phyloP scores from a whole-genome alignment of 2,329 filamentous ascomycete species.

The Colletotrichum tamarilloi region DNA sequence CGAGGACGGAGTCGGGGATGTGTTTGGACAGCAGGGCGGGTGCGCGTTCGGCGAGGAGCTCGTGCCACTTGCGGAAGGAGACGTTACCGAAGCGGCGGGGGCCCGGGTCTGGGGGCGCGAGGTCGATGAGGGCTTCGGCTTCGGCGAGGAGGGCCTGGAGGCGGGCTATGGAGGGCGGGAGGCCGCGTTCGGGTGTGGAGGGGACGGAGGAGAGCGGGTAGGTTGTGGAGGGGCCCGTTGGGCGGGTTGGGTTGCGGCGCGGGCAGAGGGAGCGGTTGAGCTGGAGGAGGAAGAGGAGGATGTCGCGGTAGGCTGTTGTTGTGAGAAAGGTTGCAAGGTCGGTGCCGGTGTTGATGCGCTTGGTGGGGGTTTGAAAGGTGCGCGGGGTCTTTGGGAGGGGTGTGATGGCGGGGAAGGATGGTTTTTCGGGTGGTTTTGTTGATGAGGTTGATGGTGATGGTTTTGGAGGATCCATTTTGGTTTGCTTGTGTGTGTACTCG shows the following conservation, averaged over 20 bases:
- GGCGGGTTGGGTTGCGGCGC: constrained; percentile 56
- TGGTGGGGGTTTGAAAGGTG: constrained; percentile 75
- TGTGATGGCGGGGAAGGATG: constrained; percentile 47
- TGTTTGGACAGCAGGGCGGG: constrained; percentile 60
- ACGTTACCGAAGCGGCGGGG: constrained; percentile 92
- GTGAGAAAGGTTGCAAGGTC: constrained; percentile 86
- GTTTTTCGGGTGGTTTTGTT: not conserved
- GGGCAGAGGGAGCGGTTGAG: constrained; percentile 90
- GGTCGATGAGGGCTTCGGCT: constrained; percentile 75
- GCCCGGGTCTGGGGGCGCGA: constrained; percentile 85
- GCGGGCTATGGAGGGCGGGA: constrained; percentile 67
- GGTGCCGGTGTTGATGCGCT: constrained; percentile 85
- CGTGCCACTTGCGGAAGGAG: constrained; percentile 88
- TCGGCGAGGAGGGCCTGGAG: constrained; percentile 75
- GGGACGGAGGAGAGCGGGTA: constrained; percentile 56
- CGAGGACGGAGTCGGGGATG: constrained; percentile 39
- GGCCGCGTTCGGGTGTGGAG: constrained; percentile 45
- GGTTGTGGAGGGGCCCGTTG: constrained; percentile 49
- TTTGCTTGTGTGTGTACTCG: not conserved
- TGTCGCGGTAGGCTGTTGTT: constrained; percentile 86
- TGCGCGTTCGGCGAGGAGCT: constrained; percentile 71
- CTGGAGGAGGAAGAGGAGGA: constrained; percentile 88
- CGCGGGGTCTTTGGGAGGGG: constrained; percentile 63
- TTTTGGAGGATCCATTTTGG: constrained; percentile 17
- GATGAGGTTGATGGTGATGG: not conserved